phyloP scores from a whole-genome alignment of 306 rosid genomes.

The Cicer judaicum region DNA sequence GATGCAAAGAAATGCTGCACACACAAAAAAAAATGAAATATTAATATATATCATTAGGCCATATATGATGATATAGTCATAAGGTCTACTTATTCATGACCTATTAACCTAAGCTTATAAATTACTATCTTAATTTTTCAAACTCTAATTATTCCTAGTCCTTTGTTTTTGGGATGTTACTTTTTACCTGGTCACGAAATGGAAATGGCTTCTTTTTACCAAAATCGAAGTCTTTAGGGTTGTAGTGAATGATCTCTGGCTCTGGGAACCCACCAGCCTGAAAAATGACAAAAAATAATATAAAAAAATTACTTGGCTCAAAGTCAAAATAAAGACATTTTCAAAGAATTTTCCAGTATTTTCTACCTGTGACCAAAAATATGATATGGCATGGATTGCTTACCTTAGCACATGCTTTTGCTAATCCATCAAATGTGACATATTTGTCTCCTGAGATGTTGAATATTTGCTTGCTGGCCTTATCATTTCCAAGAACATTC shows the following conservation, averaged over 20 bases:
- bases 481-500: constrained; percentile 83
- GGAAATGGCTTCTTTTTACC: constrained; percentile 96
- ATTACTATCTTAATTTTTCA: no score
- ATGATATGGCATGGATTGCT: neutral
- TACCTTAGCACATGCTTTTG: constrained; percentile 98
- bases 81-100: no score
- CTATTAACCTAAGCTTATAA: no score
- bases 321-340: constrained; percentile 7
- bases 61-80: neutral
- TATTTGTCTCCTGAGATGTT: constrained; percentile 92
- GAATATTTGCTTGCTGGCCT: constrained; percentile 90
- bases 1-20: constrained; percentile 97
- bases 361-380: neutral
- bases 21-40: neutral
- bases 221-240: constrained; percentile 89
- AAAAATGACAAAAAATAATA: constrained; percentile 15
- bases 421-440: constrained; percentile 92
- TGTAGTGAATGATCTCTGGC: constrained; percentile 91
- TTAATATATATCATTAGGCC: constrained; percentile 5
- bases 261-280: constrained; percentile 96
- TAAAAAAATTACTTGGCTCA: neutral
- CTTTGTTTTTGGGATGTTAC: neutral
- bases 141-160: no score
- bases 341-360: constrained; percentile 3
- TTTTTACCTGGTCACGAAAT: constrained; percentile 87